Evolutionary conservation across 768 basidiomycete genomes (phyloP).

Genomic region (Russula earlei): DNA sequence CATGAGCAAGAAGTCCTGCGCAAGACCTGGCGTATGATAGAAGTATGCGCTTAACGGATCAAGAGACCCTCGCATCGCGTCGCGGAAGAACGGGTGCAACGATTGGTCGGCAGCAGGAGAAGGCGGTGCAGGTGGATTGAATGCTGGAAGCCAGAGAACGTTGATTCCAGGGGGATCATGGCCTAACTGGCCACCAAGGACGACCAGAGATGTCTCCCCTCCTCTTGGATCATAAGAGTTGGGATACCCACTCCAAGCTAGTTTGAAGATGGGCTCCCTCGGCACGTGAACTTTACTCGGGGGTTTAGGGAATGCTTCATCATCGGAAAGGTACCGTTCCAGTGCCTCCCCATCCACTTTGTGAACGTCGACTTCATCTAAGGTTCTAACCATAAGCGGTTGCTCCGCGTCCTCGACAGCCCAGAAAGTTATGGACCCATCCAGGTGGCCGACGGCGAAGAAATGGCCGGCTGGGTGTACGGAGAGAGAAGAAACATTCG

Average conservation of each 20-base stretch:
- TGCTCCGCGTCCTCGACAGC: slow-evolving; percentile 67
- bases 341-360: slow-evolving; percentile 40
- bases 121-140: slow-evolving; percentile 43
- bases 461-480: slow-evolving; percentile 69
- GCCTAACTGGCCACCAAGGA: slow-evolving; percentile 66
- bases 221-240: slow-evolving; percentile 55
- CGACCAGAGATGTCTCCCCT: slow-evolving; percentile 61
- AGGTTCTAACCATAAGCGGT: slow-evolving; percentile 64
- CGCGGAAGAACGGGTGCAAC: slow-evolving; percentile 37
- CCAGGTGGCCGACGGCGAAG: slow-evolving; percentile 71
- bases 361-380: slow-evolving; percentile 48
- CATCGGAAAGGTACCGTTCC: slow-evolving; percentile 30
- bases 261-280: slow-evolving; percentile 77
- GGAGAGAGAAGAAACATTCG: slow-evolving; percentile 59
- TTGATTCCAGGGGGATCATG: slow-evolving; percentile 53
- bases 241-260: slow-evolving; percentile 74
- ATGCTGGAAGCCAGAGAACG: slow-evolving; percentile 57
- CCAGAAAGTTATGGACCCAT: slow-evolving; percentile 82
- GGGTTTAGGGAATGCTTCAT: slow-evolving; percentile 22
- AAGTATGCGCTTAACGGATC: slow-evolving; percentile 40
- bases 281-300: slow-evolving; percentile 17
- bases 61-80: slow-evolving; percentile 57
- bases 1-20: slow-evolving; percentile 76
- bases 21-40: slow-evolving; percentile 47
- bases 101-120: slow-evolving; percentile 21